These are phyloP conservation scores for Metschnikowia henanensis DNA, from an alignment of 805 yeast genomes.

Conservation along the genomic window DNA sequence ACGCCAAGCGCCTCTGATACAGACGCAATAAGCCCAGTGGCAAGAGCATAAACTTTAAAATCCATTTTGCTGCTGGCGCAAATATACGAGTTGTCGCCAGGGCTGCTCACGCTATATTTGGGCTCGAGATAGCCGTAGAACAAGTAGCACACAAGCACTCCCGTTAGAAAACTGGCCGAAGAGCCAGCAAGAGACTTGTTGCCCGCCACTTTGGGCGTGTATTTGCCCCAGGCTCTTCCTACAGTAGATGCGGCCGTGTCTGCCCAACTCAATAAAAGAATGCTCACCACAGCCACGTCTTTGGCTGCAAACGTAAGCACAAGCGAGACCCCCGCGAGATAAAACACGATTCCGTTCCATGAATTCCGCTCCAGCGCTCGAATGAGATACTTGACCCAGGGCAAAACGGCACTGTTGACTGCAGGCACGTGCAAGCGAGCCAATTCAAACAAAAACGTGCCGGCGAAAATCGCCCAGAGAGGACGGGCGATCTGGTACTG, in stretches of 20 bases:
- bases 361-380: constrained; percentile 72
- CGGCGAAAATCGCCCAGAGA: constrained; percentile 52
- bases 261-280: constrained; percentile 89
- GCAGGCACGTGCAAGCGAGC: constrained; percentile 59
- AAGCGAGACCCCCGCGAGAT: constrained; percentile 71
- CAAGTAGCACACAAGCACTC: constrained; percentile 61
- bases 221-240: constrained; percentile 83
- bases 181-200: constrained; percentile 91
- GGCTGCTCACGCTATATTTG: constrained; percentile 48
- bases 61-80: constrained; percentile 57
- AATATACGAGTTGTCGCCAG: constrained; percentile 66
- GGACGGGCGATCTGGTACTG: constrained; percentile 59
- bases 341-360: constrained; percentile 88
- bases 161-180: constrained; percentile 77
- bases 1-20: constrained; percentile 82
- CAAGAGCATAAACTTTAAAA: constrained; percentile 51
- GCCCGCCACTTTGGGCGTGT: constrained; percentile 73
- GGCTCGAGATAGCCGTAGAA: constrained; percentile 79
- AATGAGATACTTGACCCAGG: constrained; percentile 75
- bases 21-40: constrained; percentile 82
- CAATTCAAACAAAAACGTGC: constrained; percentile 62
- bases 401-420: constrained; percentile 70
- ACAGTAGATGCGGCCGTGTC: constrained; percentile 96
- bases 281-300: constrained; percentile 76
- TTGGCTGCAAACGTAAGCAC: constrained; percentile 72